These are phyloP conservation scores for Hypericum androsaemum DNA, from an alignment of 345 rosid species.

Conservation along the genomic window DNA sequence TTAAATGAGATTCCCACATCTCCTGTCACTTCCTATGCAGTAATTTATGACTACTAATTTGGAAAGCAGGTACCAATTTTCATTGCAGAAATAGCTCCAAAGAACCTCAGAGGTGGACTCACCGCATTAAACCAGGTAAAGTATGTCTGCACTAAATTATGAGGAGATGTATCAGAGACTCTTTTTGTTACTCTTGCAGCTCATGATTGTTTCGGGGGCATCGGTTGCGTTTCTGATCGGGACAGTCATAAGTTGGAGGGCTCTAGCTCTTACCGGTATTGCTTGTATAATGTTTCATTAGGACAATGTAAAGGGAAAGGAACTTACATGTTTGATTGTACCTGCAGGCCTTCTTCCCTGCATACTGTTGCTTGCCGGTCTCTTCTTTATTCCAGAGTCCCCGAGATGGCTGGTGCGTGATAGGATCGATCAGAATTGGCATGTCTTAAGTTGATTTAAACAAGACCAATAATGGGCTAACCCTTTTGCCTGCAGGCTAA, in stretches of 20 bases:
- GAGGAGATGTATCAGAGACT: background rate
- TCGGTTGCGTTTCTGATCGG: conserved; percentile 61
- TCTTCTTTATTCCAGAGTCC: conserved; percentile 70
- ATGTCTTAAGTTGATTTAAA: too few relatives aligned
- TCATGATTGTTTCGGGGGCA: conserved; percentile 66
- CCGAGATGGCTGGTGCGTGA: conserved; percentile 86
- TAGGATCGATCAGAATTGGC: background rate
- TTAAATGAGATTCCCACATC: background rate
- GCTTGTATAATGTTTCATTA: background rate
- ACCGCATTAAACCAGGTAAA: conserved; percentile 67
- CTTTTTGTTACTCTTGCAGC: conserved; percentile 35
- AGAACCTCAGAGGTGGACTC: conserved; percentile 80
- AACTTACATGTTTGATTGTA: conserved; percentile 11
- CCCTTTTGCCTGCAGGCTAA: conserved; percentile 45
- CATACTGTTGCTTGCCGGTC: conserved; percentile 54
- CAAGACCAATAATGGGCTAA: background rate
- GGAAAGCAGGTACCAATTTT: conserved; percentile 59
- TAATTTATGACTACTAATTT: background rate
- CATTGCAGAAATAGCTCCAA: conserved; percentile 90
- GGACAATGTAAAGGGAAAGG: too few relatives aligned
- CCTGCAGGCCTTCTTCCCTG: conserved; percentile 63
- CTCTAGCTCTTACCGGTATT: conserved; percentile 68
- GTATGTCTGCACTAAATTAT: background rate
- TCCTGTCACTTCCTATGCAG: background rate
- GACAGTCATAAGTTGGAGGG: conserved; percentile 62